Evolutionary conservation across 805 yeast genomes (phyloP), one percentile per base, ranked within the genome.

Genomic region (Ogataea henricii): DNA sequence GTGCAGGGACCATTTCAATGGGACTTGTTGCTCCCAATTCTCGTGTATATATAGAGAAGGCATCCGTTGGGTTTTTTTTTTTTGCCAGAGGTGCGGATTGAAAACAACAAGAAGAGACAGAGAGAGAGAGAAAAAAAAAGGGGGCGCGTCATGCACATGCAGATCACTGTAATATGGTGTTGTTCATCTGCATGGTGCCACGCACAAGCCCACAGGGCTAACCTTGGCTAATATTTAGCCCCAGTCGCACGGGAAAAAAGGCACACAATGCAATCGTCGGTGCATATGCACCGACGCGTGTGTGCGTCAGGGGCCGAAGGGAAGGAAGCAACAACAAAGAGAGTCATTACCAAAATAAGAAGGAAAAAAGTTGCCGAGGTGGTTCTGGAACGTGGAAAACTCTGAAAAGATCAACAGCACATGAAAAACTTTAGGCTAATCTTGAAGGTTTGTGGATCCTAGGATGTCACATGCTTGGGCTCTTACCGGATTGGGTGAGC

Each of bases 261-360:
- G 13, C 23, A 18, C 23, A 39, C 14, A 39, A 25, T 10, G n/a
- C 16, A 39, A 26, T 39, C 42, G 42, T 39, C 42, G 22, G 42
- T 39, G 42, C 42, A 39, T 39, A 39, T 39, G 42, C 34, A 39
- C 42, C 42, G 42, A 39, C 33, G 42, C 23, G 42, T 26, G 14
- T 27, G 34, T 39, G 25, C 42, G 8, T 39, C 42, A 39, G 42
- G 42, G 42, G 33, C 25, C 23, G 3, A 5, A 14, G 23, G 17
- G 30, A 10, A n/a, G 14, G 14, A 37, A 37, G 13, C 12, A 30
- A 30, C 12, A 30, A 30, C 12, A 30, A 30, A 9, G 9, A 30
- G 9, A 30, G 8, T 14, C 8, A 30, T 13, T 4, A 30, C n/a
- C 18, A 14, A 14, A 14, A 4, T 12, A 5, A n/a, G 8, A 14